Base-by-base conservation (phyloP, 2,329 filamentous ascomycete genomes). In the Stylonectria norvegica region DNA sequence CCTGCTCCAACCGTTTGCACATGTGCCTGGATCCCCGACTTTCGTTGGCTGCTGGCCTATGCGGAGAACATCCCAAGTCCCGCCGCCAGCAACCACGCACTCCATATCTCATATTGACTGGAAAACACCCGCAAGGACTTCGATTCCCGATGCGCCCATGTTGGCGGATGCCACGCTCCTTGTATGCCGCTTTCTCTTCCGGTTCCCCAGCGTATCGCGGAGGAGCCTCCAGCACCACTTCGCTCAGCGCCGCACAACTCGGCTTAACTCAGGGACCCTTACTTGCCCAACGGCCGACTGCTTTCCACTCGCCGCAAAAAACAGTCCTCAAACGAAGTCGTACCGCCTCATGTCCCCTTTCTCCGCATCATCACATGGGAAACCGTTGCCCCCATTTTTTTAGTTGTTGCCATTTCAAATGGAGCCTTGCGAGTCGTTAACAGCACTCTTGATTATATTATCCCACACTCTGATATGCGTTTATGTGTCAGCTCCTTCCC, bases 1-100 rank as follows among this genome's bases (percentile, higher is more conserved):
- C 55, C 51, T 55, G 47, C 45, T 53, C 53, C 49, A 53, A 52
- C 73, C 71, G 71, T 70, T 68, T 66, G 52, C 59, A 62, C 68
- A 67, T 68, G 74, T 75, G 69, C 68, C 54, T 47, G 59, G 60
- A 66, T 62, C 53, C 50, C 56, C 57, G 52, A 36, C 52, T 69
- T 49, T 60, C 61, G 72, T 76, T 76, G 72, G 73, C 63, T 65
- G 53, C 43, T 48, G 49, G 51, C 46, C 44, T 38, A 45, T 53
- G 52, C 50, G 45, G 43, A 52, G 42, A 39, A n/a, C n/a, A n/a
- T n/a, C n/a, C n/a, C n/a, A n/a, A 47, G 45, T 49, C 53, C 50
- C 55, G 51, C 44, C 40, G 30, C n/a, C 27, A n/a, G n/a, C n/a
- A n/a, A n/a, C n/a, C n/a, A n/a, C n/a, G n/a, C n/a, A n/a, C n/a